Percentiles rank a stretch among this genome's conserved stretches.
Conservation (phyloP, 2,329 filamentous ascomycete species). For the Sordariomycetes sp. region DNA sequence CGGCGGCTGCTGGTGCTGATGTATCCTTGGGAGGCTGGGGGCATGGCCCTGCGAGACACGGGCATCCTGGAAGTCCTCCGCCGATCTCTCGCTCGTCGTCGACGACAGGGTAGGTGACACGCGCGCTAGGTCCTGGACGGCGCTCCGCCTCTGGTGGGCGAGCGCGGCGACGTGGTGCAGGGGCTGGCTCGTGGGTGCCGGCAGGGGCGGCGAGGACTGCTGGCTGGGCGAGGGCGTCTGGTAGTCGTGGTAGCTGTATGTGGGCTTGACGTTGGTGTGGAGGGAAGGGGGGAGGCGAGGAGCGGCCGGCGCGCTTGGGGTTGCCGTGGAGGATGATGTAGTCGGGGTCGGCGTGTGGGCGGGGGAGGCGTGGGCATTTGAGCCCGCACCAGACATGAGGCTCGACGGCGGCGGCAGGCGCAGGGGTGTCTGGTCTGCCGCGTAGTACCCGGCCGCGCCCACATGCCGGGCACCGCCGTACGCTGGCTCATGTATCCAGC, state of each 20-base stretch:
- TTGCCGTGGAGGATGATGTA: slow-evolving; percentile 4
- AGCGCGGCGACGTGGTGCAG: neutral
- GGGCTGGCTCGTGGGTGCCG: slow-evolving; percentile 3
- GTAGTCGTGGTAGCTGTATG: slow-evolving; percentile 10
- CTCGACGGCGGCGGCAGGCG: slow-evolving; percentile 15
- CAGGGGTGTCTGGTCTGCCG: slow-evolving; percentile 13
- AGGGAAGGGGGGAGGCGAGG: neutral
- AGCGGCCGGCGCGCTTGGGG: neutral
- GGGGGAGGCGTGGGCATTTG: slow-evolving; percentile 7
- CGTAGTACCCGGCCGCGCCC: slow-evolving; percentile 11
- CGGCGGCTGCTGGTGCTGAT: too few relatives aligned
- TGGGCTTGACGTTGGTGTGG: slow-evolving; percentile 5
- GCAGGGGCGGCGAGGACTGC: slow-evolving; percentile 10
- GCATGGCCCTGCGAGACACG: slow-evolving; percentile 1
- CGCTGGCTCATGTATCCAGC: slow-evolving; percentile 13
- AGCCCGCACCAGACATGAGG: slow-evolving; percentile 11
- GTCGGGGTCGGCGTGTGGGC: neutral
- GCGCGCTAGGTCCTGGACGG: slow-evolving; percentile 4
- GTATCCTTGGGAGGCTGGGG: slow-evolving; percentile 3
- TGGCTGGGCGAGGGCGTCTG: slow-evolving; percentile 12
- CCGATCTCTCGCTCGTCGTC: slow-evolving; percentile 7
- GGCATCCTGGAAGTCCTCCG: slow-evolving; percentile 6
- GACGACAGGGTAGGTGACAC: slow-evolving; percentile 7
- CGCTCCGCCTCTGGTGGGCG: slow-evolving; percentile 3
- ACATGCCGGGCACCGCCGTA: slow-evolving; percentile 16